Percentiles rank a stretch among this genome's conserved stretches.
phyloP scores from a whole-genome alignment of 768 basidiomycete genomes.

The Hortiboletus campestris region DNA sequence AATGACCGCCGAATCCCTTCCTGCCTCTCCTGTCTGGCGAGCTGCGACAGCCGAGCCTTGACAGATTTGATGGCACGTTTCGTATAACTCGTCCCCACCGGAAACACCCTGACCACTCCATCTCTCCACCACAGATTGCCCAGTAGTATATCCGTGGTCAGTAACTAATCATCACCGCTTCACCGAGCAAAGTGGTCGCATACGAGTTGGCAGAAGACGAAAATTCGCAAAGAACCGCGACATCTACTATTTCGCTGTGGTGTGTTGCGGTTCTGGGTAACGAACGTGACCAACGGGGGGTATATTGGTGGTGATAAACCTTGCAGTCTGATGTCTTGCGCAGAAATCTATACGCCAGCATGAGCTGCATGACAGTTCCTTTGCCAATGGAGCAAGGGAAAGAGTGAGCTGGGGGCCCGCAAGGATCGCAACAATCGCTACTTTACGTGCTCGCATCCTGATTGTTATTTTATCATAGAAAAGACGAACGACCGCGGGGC shows the following conservation, averaged over 20 bases:
- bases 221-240: slow-evolving; percentile 42
- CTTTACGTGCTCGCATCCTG: neutral
- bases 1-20: slow-evolving; percentile 46
- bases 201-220: neutral
- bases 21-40: slow-evolving; percentile 19
- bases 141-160: too few relatives aligned
- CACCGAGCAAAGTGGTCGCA: too few relatives aligned
- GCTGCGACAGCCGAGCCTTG: slow-evolving; percentile 38
- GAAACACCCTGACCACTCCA: slow-evolving; percentile 68
- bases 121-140: too few relatives aligned
- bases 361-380: slow-evolving; percentile 40
- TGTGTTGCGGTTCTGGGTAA: slow-evolving; percentile 53
- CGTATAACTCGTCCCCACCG: slow-evolving; percentile 58
- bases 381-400: neutral
- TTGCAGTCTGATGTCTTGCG: slow-evolving; percentile 62
- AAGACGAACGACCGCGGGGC: slow-evolving; percentile 70
- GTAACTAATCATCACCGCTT: too few relatives aligned
- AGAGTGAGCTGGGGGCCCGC: neutral
- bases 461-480: neutral
- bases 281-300: neutral
- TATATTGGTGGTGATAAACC: slow-evolving; percentile 16
- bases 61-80: slow-evolving; percentile 58
- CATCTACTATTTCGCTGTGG: slow-evolving; percentile 70
- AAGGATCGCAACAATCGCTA: neutral
- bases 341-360: slow-evolving; percentile 57